Percentiles rank a stretch among this genome's conserved stretches.
phyloP scores from a whole-genome alignment of 2,329 filamentous ascomycete genomes.

The Talaromyces albobiverticillius region DNA sequence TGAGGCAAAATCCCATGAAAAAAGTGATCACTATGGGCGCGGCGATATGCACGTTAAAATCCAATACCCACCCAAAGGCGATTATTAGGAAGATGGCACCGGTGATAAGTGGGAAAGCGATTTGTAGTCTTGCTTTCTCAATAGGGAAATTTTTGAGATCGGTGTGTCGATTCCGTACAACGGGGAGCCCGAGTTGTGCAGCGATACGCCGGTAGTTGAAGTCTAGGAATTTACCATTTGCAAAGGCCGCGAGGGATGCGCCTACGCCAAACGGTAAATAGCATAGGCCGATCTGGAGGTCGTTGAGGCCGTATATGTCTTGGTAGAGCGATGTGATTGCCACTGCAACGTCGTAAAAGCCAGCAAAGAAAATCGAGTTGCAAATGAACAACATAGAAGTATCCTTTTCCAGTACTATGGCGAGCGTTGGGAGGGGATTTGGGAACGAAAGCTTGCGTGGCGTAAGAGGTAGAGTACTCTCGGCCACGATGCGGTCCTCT shows the following conservation, averaged over 20 bases:
- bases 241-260: slow-evolving; percentile 36
- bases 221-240: slow-evolving; percentile 42
- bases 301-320: slow-evolving; percentile 36
- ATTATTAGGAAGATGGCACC: slow-evolving; percentile 30
- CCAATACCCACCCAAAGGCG: slow-evolving; percentile 42
- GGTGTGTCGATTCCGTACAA: slow-evolving; percentile 32
- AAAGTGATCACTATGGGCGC: slow-evolving; percentile 40
- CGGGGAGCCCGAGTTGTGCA: slow-evolving; percentile 26
- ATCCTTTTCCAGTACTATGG: slow-evolving; percentile 33
- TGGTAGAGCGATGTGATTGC: slow-evolving; percentile 37
- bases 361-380: slow-evolving; percentile 38
- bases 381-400: slow-evolving; percentile 35
- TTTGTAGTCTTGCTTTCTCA: slow-evolving; percentile 41
- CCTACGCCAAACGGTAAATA: slow-evolving; percentile 44
- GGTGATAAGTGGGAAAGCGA: slow-evolving; percentile 37
- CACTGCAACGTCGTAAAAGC: slow-evolving; percentile 43
- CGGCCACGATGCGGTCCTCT: slow-evolving; percentile 14
- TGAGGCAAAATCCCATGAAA: slow-evolving; percentile 37
- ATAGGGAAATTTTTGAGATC: slow-evolving; percentile 43
- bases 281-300: slow-evolving; percentile 41
- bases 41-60: slow-evolving; percentile 30
- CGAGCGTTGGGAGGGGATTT: slow-evolving; percentile 38
- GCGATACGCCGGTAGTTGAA: slow-evolving; percentile 42
- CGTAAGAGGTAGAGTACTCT: slow-evolving; percentile 1
- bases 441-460: slow-evolving; percentile 28